Evolutionary conservation across 345 rosid genomes (phyloP).

Genomic region (Euphorbia lathyris): DNA sequence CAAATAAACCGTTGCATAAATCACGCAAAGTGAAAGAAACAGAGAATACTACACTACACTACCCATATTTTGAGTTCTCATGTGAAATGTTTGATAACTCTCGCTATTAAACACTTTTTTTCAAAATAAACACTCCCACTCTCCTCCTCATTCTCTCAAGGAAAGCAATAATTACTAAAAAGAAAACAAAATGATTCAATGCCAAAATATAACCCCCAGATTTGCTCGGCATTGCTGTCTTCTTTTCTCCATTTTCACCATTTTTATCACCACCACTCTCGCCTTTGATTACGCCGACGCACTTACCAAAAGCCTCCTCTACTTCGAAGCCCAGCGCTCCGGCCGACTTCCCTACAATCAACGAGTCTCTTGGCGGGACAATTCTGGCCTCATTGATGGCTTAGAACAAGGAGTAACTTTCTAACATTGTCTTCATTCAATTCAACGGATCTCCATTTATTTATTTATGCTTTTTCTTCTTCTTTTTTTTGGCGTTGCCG

Average conservation of each 20-base stretch:
- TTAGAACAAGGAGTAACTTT: slow-evolving; percentile 29
- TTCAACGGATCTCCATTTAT: no score
- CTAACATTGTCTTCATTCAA: no score
- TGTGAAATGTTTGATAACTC: slow-evolving; percentile 13
- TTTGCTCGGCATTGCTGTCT: background rate
- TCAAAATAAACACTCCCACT: background rate
- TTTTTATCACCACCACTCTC: background rate
- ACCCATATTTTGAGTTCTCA: slow-evolving; percentile 12
- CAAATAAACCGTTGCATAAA: slow-evolving; percentile 28
- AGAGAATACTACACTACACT: no score
- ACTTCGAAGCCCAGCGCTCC: slow-evolving; percentile 37
- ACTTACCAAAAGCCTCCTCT: slow-evolving; percentile 29
- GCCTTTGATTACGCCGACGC: slow-evolving; percentile 28
- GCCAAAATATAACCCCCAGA: background rate
- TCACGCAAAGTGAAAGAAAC: slow-evolving; percentile 23
- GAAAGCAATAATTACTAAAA: slow-evolving; percentile 14
- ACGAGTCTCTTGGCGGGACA: slow-evolving; percentile 33
- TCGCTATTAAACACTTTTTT: background rate
- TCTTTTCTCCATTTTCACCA: slow-evolving; percentile 20
- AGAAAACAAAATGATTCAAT: background rate
- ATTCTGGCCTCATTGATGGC: slow-evolving; percentile 35
- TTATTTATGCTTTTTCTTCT: background rate
- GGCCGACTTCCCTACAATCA: slow-evolving; percentile 33
- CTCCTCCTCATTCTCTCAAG: background rate
- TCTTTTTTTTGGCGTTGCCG: background rate